phyloP scores from a whole-genome alignment of 805 yeast genomes.

The Wickerhamomyces bovis region DNA sequence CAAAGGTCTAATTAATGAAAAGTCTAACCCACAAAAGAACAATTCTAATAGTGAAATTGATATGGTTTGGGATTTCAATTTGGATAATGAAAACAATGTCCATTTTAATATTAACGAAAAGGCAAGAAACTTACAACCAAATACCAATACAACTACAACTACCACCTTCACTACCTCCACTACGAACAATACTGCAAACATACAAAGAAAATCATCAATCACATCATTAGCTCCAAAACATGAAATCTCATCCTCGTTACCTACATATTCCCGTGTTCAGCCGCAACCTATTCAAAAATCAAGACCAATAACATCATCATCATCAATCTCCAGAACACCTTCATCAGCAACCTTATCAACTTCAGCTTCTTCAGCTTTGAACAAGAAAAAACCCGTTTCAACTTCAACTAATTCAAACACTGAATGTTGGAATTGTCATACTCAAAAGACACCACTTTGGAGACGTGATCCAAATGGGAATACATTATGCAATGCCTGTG shows the following conservation, averaged over 20 bases:
- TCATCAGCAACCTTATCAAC: constrained; percentile 16
- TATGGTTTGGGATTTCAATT: constrained; percentile 33
- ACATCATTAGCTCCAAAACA: not conserved
- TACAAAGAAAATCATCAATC: not conserved
- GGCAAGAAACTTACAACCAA: constrained; percentile 10
- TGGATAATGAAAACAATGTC: constrained; percentile 19
- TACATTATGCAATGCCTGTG: constrained; percentile 94
- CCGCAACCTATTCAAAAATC: constrained; percentile 7
- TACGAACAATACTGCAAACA: not conserved
- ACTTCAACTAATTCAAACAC: constrained; percentile 19
- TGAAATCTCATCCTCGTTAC: not conserved
- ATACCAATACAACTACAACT: too few relatives aligned
- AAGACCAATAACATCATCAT: constrained; percentile 1
- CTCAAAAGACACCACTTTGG: constrained; percentile 91
- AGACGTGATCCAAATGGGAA: constrained; percentile 85
- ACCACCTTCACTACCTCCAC: too few relatives aligned
- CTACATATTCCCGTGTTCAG: constrained; percentile 1
- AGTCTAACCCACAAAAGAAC: not conserved
- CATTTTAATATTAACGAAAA: constrained; percentile 11
- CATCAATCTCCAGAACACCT: constrained; percentile 6
- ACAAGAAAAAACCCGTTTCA: constrained; percentile 19
- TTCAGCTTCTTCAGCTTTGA: constrained; percentile 14
- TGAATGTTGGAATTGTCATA: constrained; percentile 80
- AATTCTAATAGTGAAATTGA: constrained; percentile 33
- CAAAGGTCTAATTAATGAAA: constrained; percentile 11